Evolutionary conservation across 2,329 filamentous ascomycete genomes (phyloP).

Genomic region (Orbilia blumenaviensis): DNA sequence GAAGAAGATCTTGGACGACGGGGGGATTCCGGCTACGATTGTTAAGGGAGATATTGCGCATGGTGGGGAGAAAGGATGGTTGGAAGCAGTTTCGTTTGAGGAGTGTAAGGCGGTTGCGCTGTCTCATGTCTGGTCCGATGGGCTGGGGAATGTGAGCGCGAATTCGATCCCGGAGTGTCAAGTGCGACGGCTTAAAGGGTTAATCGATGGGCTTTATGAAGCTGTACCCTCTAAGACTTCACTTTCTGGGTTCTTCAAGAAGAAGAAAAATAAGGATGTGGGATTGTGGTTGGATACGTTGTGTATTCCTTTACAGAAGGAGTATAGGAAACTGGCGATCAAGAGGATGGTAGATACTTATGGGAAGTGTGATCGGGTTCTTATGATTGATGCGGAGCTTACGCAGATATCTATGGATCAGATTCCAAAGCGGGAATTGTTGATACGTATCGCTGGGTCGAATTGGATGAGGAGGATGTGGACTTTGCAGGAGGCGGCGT

Average conservation of each 20-base stretch:
- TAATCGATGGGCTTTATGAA: constrained; percentile 24
- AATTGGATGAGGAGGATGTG: constrained; percentile 55
- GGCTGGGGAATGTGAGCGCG: constrained; percentile 48
- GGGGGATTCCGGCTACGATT: constrained; percentile 39
- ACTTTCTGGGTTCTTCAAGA: constrained; percentile 18
- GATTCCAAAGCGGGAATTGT: constrained; percentile 40
- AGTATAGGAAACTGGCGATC: constrained; percentile 48
- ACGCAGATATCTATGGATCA: constrained; percentile 24
- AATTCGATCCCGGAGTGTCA: constrained; percentile 54
- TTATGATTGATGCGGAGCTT: constrained; percentile 54
- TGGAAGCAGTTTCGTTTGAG: constrained; percentile 37
- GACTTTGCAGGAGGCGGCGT: constrained; percentile 55
- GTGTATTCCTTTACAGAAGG: constrained; percentile 49
- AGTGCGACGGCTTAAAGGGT: constrained; percentile 32
- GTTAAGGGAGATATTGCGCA: constrained; percentile 28
- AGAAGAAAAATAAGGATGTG: constrained; percentile 12
- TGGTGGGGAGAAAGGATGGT: constrained; percentile 12
- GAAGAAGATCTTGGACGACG: constrained; percentile 14
- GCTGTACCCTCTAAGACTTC: neutral
- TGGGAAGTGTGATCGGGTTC: constrained; percentile 38
- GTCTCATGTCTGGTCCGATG: constrained; percentile 55
- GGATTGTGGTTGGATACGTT: constrained; percentile 54
- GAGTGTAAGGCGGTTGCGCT: constrained; percentile 45
- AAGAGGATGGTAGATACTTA: constrained; percentile 52
- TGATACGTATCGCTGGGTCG: constrained; percentile 48